Percentiles rank a stretch among this genome's conserved stretches.
These are phyloP conservation scores for Malassezia pachydermatis DNA, from an alignment of 1,284 basidiomycete species.

Conservation along the genomic window DNA sequence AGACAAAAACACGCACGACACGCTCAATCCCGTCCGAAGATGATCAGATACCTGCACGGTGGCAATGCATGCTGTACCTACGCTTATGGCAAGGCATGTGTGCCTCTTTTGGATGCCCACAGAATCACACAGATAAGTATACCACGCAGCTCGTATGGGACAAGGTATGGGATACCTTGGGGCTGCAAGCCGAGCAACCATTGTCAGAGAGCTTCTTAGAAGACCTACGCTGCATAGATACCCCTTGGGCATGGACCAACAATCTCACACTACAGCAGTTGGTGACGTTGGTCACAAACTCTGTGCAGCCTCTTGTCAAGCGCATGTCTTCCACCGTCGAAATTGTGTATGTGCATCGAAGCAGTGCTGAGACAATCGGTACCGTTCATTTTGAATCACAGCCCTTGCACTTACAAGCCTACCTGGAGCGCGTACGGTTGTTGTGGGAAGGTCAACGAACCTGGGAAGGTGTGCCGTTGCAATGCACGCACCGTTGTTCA, in stretches of 20 bases:
- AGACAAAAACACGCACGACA: slow-evolving; percentile 38
- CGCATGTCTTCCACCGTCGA: not conserved
- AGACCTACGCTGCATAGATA: slow-evolving; percentile 16
- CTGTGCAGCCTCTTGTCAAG: not conserved
- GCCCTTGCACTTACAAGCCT: slow-evolving; percentile 15
- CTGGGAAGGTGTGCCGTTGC: slow-evolving; percentile 21
- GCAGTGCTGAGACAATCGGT: slow-evolving; percentile 16
- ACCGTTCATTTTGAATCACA: slow-evolving; percentile 22
- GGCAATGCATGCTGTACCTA: slow-evolving; percentile 44
- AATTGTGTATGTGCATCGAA: slow-evolving; percentile 6
- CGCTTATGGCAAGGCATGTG: slow-evolving; percentile 27
- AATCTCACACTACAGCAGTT: not conserved
- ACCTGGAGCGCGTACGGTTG: slow-evolving; percentile 21
- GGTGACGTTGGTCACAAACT: not conserved
- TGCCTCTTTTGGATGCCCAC: not conserved
- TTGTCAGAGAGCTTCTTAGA: slow-evolving; percentile 21
- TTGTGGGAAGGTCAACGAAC: slow-evolving; percentile 28
- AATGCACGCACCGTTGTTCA: slow-evolving; percentile 27
- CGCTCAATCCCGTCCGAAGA: slow-evolving; percentile 20
- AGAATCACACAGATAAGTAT: too few species aligned
- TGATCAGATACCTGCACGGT: slow-evolving; percentile 28
- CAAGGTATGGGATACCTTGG: slow-evolving; percentile 16
- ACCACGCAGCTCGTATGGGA: slow-evolving; percentile 22
- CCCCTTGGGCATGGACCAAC: not conserved
- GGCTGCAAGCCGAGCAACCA: slow-evolving; percentile 17